Percentiles rank a stretch among this genome's conserved stretches.
Evolutionary conservation across 1,284 basidiomycete species (phyloP).

Genomic region (Grifola frondosa): DNA sequence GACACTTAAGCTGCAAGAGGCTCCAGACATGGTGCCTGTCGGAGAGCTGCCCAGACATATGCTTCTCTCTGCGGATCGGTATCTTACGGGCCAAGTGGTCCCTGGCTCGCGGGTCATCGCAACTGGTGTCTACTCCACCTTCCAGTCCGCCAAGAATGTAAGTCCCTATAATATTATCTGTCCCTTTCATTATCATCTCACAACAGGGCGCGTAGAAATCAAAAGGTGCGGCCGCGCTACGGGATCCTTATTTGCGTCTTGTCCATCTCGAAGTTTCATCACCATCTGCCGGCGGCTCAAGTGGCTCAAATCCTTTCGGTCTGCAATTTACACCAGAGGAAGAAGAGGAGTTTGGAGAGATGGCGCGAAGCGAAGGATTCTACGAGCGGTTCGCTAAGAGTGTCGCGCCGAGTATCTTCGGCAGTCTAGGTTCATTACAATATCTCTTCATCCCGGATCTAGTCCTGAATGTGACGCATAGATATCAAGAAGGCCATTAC

Average conservation of each 20-base stretch:
- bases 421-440: constrained; percentile 79
- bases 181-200: not conserved
- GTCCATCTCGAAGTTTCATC: constrained; percentile 89
- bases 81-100: constrained; percentile 88
- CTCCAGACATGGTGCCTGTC: constrained; percentile 99
- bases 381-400: constrained; percentile 94
- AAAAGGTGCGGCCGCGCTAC: constrained; percentile 77
- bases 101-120: constrained; percentile 94
- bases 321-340: constrained; percentile 92
- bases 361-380: constrained; percentile 87
- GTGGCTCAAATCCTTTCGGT: constrained; percentile 75
- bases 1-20: constrained; percentile 96
- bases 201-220: constrained; percentile 74
- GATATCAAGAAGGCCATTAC: constrained; percentile 99
- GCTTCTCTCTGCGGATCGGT: constrained; percentile 88
- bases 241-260: constrained; percentile 93
- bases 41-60: constrained; percentile 98
- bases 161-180: constrained; percentile 25
- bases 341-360: constrained; percentile 92
- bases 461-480: constrained; percentile 26
- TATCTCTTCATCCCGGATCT: not conserved
- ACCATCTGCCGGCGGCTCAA: constrained; percentile 66
- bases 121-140: constrained; percentile 97
- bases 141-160: constrained; percentile 82
- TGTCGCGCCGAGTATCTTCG: constrained; percentile 97